Evolutionary conservation across 352 stramenopile species (phyloP).

Genomic region (Phytophthora podocarpi): DNA sequence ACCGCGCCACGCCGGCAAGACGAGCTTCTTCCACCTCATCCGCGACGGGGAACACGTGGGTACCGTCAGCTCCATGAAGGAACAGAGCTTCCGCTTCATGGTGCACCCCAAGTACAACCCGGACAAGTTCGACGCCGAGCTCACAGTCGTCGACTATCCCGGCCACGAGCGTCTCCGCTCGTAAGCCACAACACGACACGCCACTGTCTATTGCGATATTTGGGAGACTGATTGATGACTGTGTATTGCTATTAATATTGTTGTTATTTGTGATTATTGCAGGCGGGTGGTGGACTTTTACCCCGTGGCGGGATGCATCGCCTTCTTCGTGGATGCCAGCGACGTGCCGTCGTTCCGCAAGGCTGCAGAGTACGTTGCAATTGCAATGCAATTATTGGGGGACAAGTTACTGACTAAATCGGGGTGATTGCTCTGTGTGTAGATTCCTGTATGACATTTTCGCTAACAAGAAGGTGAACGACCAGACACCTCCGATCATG

Average conservation of each 20-base stretch:
- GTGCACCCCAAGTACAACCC: conserved; percentile 73
- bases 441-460: conserved; percentile 90
- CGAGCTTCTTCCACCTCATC: conserved; percentile 81
- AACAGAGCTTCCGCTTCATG: conserved; percentile 67
- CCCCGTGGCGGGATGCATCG: conserved; percentile 67
- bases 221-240: too few relatives aligned
- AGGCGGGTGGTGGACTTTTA: conserved; percentile 80
- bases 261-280: conserved; percentile 18
- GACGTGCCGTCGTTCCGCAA: conserved; percentile 72
- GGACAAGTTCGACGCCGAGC: conserved; percentile 69
- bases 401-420: neutral
- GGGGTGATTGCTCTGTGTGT: neutral
- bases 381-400: neutral
- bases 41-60: conserved; percentile 66
- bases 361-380: conserved; percentile 68
- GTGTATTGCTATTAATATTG: too few relatives aligned
- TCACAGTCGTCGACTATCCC: conserved; percentile 82
- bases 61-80: conserved; percentile 89
- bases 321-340: conserved; percentile 79
- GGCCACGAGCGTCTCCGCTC: conserved; percentile 82
- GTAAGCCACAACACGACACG: conserved; percentile 34
- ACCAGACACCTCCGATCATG: conserved; percentile 68
- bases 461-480: conserved; percentile 83
- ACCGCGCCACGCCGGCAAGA: conserved; percentile 76
- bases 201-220: too few relatives aligned